Base-by-base conservation (phyloP, 2,329 filamentous ascomycete species). In the Diaporthe destruens region DNA sequence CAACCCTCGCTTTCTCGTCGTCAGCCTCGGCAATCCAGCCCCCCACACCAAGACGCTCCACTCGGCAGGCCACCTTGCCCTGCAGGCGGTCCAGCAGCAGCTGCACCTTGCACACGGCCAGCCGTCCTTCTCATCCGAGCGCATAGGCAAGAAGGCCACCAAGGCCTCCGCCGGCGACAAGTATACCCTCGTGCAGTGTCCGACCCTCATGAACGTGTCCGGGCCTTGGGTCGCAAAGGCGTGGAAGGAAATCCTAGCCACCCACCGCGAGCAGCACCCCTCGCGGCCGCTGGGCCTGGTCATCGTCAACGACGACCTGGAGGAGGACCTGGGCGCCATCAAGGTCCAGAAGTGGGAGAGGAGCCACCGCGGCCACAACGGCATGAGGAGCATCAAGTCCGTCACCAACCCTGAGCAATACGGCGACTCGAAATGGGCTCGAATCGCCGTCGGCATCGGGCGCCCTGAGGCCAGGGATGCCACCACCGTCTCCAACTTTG, bases 281-380 rank as follows among this genome's bases (percentile, higher is more conserved):
- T 44, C 57, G 9, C 71, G 66, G 9, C 79, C 75, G 76, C 79
- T 84, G 18, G 84, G 84, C 25, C 82, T 99, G 20, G 90, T 98
- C 0, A 84, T 98, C 16, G 85, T 98, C 25, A 95, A 98, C 80
- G 96, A 98, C 80, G 96, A 98, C 80, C 83, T 98, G 44, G 95
- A 98, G 78, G 86, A 89, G 54, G 84, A 87, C 3, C 79, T 95
- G 2, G 95, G 95, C 0, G 86, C 87, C 47, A 87, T 97, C 18
- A 89, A 85, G 63, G 85, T 94, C 7, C 88, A 88, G 71, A 85
- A 86, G 32, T 94, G 92, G 80, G 85, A 87, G 2, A 82, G 86
- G 70, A 94, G 92, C 78, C 85, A 90, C 49, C 87, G 88, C 12
- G 93, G 93, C 0, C 93, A 96, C 81, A 94, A 94, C 77, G 93